Conservation (phyloP, 2,329 filamentous ascomycete genomes). For the Coccinonectria pachysandricola region DNA sequence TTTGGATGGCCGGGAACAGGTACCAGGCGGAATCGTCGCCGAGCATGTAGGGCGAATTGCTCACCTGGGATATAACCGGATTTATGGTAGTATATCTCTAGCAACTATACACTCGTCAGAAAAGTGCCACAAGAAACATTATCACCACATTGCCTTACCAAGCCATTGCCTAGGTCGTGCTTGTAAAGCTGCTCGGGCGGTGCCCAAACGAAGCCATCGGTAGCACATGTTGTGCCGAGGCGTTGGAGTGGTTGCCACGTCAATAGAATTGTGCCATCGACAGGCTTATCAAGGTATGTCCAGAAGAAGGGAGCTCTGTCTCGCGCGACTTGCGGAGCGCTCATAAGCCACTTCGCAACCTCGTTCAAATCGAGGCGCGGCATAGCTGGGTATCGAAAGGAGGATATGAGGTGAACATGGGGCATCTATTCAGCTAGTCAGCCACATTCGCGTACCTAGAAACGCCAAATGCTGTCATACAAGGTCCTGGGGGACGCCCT, state of each 20-base stretch:
- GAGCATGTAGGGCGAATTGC: conserved; percentile 62
- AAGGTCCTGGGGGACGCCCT: conserved; percentile 32
- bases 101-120: too few relatives aligned
- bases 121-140: too few relatives aligned
- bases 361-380: conserved; percentile 63
- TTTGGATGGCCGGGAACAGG: conserved; percentile 61
- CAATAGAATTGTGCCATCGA: conserved; percentile 72
- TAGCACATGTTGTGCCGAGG: conserved; percentile 65
- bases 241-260: conserved; percentile 78
- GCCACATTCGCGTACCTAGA: conserved; percentile 3
- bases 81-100: conserved; percentile 83
- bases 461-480: conserved; percentile 19
- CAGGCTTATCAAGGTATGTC: conserved; percentile 78
- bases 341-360: conserved; percentile 72
- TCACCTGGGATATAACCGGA: conserved; percentile 73
- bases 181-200: conserved; percentile 69
- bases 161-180: conserved; percentile 55
- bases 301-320: conserved; percentile 82
- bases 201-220: conserved; percentile 87
- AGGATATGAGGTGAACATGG: conserved; percentile 84
- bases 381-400: conserved; percentile 67
- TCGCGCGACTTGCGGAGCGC: conserved; percentile 75
- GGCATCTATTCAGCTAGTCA: conserved; percentile 49
- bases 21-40: conserved; percentile 76
- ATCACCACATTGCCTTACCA: conserved; percentile 32